Evolutionary conservation across 108 stramenopile genomes (phyloP).

Genomic region (Pseudonitzschia multiseries): DNA sequence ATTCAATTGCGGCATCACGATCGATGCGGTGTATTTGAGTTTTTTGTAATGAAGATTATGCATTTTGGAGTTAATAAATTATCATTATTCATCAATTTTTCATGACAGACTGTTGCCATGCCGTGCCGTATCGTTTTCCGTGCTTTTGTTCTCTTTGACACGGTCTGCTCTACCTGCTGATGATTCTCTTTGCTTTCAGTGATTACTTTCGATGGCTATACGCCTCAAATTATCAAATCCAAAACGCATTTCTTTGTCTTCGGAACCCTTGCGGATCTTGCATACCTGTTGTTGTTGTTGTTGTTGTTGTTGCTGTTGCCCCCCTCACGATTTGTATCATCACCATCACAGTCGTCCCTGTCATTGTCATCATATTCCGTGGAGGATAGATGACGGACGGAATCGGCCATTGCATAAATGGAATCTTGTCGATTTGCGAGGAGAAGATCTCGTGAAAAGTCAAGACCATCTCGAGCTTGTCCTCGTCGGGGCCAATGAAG

Average conservation of each 20-base stretch:
- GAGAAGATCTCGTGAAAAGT: background rate
- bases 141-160: too few species aligned
- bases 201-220: too few species aligned
- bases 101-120: too few species aligned
- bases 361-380: background rate
- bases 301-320: background rate
- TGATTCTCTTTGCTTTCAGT: too few species aligned
- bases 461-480: background rate
- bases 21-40: too few species aligned
- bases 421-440: background rate
- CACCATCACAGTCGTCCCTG: too few species aligned
- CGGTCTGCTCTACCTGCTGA: too few species aligned
- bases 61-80: too few species aligned
- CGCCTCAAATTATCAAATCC: background rate
- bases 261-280: background rate
- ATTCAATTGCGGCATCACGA: too few species aligned
- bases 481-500: background rate
- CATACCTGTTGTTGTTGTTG: background rate
- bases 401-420: slow-evolving; percentile 4
- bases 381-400: background rate
- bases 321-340: background rate
- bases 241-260: slow-evolving; percentile 5
- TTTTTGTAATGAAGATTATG: too few species aligned
- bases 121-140: too few species aligned
- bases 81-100: too few species aligned